Base-by-base conservation (phyloP, 495 filamentous ascomycete genomes). In the Hypoxylon fuscum region DNA sequence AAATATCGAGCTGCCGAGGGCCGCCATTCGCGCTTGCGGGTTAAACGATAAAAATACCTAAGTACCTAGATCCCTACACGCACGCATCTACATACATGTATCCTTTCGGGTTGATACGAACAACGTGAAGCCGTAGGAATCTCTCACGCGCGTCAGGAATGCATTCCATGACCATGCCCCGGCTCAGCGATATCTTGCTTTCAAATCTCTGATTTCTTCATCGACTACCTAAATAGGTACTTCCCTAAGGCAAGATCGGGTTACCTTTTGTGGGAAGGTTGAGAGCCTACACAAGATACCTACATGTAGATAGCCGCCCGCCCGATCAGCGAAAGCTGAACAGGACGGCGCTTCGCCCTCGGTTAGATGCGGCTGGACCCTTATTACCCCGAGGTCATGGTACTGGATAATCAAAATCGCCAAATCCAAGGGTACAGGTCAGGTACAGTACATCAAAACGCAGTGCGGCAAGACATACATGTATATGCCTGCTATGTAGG, bases 291-390 rank as follows among this genome's bases (percentile, higher is more conserved):
- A 18, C 17, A 17, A 40, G 6, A 15, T 15, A n/a, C 25, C 25
- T 8, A 27, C 25, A 27, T 27, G 25, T 27, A 27, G 25, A 35
- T 11, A 12, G 12, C 12, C 38, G 25, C 25, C 8, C 8, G 25
- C 27, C 48, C n/a, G 49, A 48, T 52, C 54, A 34, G 38, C 55
- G 41, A 21, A 22, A 47, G 53, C 43, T 55, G 55, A 41, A 38
- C 23, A 14, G 10, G 22, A 29, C 15, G 37, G 41, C 29, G 41
- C 20, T 15, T 32, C 41, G 21, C 41, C 37, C 25, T 52, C 55
- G 62, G 62, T 22, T 65, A 65, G 42, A 59, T 56, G 45, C 62
- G 62, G 62, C 50, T 59, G 55, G 62, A 40, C 44, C 45, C 25
- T 31, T 35, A 55, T n/a, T 42, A 41, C 40, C 35, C 54, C 54